Evolutionary conservation across 1,284 basidiomycete species (phyloP), one percentile per base, ranked within the genome.

Genomic region (Austroboletus niveus): DNA sequence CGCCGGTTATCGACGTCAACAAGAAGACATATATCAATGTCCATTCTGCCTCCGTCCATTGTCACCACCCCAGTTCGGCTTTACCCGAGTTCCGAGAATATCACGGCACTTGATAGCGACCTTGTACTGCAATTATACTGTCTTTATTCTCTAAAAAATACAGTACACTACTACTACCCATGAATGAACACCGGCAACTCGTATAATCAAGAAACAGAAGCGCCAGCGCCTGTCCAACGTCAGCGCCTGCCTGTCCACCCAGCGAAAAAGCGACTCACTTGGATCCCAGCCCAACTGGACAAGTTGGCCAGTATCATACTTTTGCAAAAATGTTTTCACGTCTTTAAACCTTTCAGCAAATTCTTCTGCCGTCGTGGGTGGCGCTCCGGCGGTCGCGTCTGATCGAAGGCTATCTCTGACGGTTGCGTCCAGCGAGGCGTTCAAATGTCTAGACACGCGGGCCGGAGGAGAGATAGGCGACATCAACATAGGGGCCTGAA

Each of bases 271-370:
- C 1, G 20, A 47, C 65, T 45, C 22, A 68, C 68, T 59, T 14
- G 57, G 36, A 48, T 61, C 62, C 67, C 65, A 67, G 8, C 65
- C 69, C 4, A 69, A 51, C 2, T 29, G 39, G 22, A 10, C 48
- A 6, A 70, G 53, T 35, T 51, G 49, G 10, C 65, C 65, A 12
- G 36, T 47, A 15, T 63, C 49, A 27, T 61, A 57, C 24, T 49
- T 24, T 24, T 24, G 22, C 22, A 24, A 24, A 24, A 24, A 24
- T 24, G 35, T n/a, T 36, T 39, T 30, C 4, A 34, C 14, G 14
- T 34, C 32, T 34, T 34, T 9, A 34, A 70, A 67, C 45, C 42
- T 47, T 12, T 35, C 47, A 22, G 52, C 27, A 30, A 67, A 69
- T 24, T 67, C 65, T 24, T 47, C 54, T 14, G 15, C 44, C 4